A percentile compares a stretch with the other conserved stretches of the same genome.
Conservation (phyloP, 805 yeast species). For the Suhomyces xylopsoci region DNA sequence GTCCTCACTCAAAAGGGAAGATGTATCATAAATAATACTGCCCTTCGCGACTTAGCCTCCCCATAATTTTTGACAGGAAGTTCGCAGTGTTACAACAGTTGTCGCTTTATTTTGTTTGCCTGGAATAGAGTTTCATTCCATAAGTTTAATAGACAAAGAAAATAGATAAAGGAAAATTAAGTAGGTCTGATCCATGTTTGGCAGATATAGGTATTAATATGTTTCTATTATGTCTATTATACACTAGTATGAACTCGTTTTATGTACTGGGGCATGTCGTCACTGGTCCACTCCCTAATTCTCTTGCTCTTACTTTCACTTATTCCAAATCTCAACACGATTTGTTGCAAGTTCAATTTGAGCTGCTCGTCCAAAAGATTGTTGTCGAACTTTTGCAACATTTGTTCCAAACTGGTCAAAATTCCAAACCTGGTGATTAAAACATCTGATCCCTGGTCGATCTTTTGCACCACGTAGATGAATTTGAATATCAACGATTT, state of each 20-base stretch:
- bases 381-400: constrained; percentile 5
- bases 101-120: too few relatives aligned
- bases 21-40: too few relatives aligned
- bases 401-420: constrained; percentile 23
- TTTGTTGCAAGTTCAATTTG: constrained; percentile 43
- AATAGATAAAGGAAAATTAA: too few relatives aligned
- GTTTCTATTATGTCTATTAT: not conserved
- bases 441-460: constrained; percentile 56
- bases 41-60: too few relatives aligned
- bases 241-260: constrained; percentile 33
- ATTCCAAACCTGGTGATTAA: constrained; percentile 56
- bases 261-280: constrained; percentile 43
- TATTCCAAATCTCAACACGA: constrained; percentile 44
- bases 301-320: constrained; percentile 49
- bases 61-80: too few relatives aligned
- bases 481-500: constrained; percentile 40
- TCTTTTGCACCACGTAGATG: constrained; percentile 45
- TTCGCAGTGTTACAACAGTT: too few relatives aligned
- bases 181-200: too few relatives aligned
- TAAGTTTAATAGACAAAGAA: too few relatives aligned
- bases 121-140: too few relatives aligned
- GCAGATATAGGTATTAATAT: not conserved
- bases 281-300: constrained; percentile 57
- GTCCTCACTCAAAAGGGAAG: too few relatives aligned
- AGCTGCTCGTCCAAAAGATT: constrained; percentile 24